Evolutionary conservation across 345 rosid genomes (phyloP).

Genomic region (Gossypium turneri): DNA sequence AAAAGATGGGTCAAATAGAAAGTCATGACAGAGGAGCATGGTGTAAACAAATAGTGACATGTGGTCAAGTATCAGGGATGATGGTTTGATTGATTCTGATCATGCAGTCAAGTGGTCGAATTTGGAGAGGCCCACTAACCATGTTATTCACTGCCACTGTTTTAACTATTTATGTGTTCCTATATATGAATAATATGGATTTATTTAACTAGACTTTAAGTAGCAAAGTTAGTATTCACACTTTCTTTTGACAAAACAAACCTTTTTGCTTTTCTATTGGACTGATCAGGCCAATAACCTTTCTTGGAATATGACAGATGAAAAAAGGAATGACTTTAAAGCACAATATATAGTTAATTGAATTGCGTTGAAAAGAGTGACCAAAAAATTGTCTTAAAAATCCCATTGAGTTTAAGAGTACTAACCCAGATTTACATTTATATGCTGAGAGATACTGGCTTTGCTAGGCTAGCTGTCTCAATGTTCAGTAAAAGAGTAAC

Average conservation of each 20-base stretch:
- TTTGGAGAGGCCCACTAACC: slow-evolving; percentile 26
- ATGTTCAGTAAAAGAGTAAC: not conserved
- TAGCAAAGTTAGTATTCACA: not conserved
- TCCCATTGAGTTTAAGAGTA: not conserved
- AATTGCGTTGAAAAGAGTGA: too few species aligned
- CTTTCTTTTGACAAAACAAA: too few species aligned
- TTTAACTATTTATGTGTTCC: not conserved
- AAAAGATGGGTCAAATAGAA: slow-evolving; percentile 33
- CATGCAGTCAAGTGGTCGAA: slow-evolving; percentile 25
- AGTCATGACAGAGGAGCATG: slow-evolving; percentile 38
- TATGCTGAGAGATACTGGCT: not conserved
- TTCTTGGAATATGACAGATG: not conserved
- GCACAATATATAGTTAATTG: not conserved
- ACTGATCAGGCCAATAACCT: not conserved
- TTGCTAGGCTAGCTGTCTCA: not conserved
- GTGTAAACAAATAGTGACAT: slow-evolving; percentile 36
- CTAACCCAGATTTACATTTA: not conserved
- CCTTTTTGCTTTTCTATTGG: not conserved
- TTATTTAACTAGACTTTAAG: not conserved
- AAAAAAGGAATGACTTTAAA: not conserved
- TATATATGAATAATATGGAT: not conserved
- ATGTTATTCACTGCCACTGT: slow-evolving; percentile 15
- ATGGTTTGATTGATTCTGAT: slow-evolving; percentile 27
- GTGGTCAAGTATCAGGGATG: slow-evolving; percentile 31
- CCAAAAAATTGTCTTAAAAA: too few species aligned